Evolutionary conservation across 208 protist species (phyloP).

Genomic region (Naegleria lovaniensis): DNA sequence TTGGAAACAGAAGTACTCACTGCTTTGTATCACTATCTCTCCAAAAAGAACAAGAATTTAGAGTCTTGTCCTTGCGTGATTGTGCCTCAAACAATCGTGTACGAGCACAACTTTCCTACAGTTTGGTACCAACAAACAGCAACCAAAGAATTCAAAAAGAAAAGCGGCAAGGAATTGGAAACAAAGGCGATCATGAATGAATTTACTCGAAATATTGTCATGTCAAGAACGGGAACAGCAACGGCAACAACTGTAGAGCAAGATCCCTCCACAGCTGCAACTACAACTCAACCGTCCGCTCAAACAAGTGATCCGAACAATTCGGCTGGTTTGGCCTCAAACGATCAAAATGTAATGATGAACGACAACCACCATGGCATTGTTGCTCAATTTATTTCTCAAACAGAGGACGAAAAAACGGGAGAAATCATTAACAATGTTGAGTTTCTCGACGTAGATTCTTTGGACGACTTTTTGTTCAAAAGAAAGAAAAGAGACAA

Average conservation of each 20-base stretch:
- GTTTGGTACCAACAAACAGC: constrained; percentile 76
- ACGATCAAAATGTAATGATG: not conserved
- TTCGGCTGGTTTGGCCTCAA: not conserved
- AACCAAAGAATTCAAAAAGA: constrained; percentile 66
- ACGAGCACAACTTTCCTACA: constrained; percentile 74
- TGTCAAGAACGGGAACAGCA: not conserved
- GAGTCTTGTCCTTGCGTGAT: constrained; percentile 46
- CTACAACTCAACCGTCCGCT: not conserved
- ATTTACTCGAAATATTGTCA: constrained; percentile 50
- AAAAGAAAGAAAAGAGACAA: constrained; percentile 65
- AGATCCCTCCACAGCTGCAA: not conserved
- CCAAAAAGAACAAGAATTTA: constrained; percentile 67
- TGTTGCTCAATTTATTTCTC: constrained; percentile 8
- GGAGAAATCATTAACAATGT: constrained; percentile 51
- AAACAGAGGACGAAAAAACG: not conserved
- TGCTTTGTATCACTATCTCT: constrained; percentile 68
- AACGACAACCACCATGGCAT: not conserved
- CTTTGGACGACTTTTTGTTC: constrained; percentile 69
- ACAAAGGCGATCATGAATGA: constrained; percentile 63
- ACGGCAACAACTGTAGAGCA: not conserved
- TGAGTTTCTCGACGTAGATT: constrained; percentile 68
- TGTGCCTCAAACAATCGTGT: constrained; percentile 73
- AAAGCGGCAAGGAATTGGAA: constrained; percentile 72
- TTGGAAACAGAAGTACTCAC: constrained; percentile 51
- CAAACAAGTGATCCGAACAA: not conserved